These are phyloP conservation scores for Reticulascus tulasneorum DNA, from an alignment of 2,329 filamentous ascomycete species.

Conservation along the genomic window DNA sequence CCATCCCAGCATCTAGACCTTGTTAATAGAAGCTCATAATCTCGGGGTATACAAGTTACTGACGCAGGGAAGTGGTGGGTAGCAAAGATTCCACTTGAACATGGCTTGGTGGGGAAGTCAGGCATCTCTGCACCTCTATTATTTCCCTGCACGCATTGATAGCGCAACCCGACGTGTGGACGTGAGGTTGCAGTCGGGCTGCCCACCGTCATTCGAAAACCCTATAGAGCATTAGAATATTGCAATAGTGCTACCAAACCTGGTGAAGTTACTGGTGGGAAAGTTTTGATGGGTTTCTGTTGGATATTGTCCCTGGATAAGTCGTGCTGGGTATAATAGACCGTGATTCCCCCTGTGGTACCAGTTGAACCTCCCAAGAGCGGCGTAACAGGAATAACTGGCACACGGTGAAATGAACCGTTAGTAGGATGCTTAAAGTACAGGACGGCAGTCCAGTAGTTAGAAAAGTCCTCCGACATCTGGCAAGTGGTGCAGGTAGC, in stretches of 20 bases:
- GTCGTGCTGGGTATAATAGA: too few species aligned
- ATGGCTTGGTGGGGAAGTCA: conserved; percentile 51
- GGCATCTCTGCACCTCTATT: conserved; percentile 39
- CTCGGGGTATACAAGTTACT: too few species aligned
- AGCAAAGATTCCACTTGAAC: conserved; percentile 57
- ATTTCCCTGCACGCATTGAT: conserved; percentile 54
- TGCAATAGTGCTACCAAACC: too few species aligned
- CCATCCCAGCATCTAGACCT: conserved; percentile 15
- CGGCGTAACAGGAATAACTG: too few species aligned
- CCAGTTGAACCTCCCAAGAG: too few species aligned
- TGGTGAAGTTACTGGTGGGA: too few species aligned
- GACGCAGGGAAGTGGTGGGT: conserved; percentile 50
- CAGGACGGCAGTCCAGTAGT: conserved; percentile 66
- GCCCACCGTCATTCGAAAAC: conserved; percentile 63
- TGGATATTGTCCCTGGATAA: too few species aligned
- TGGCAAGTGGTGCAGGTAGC: conserved; percentile 62
- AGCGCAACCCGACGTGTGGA: conserved; percentile 50
- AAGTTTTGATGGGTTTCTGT: too few species aligned
- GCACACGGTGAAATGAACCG: conserved; percentile 45
- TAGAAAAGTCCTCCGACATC: conserved; percentile 57
- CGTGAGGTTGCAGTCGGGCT: conserved; percentile 38
- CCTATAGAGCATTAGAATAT: too few species aligned
- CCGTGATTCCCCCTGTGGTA: too few species aligned
- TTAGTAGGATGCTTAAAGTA: conserved; percentile 45
- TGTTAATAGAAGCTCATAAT: too few species aligned